Evolutionary conservation across 2,329 filamentous ascomycete species (phyloP), one percentile per base, ranked within the genome.

Genomic region (Paecilomyces formosus): DNA sequence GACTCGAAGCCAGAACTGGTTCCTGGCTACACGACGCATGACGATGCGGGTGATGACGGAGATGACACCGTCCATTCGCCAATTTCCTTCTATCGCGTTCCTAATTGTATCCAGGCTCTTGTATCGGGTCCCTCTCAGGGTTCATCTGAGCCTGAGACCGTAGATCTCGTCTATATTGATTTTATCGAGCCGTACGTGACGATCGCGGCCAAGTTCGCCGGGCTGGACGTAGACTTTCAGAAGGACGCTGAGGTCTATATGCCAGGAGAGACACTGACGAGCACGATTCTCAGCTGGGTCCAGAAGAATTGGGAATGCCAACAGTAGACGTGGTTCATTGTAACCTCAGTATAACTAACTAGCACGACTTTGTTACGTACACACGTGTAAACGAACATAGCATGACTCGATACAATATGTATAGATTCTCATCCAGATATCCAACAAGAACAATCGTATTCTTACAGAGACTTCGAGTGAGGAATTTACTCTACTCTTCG

Each of bases 101-200:
- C 94, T 6, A 97, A 97, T 72, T 90, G 87, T 71, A 84, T 99
- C 58, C 88, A 93, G 71, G 79, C 88, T 0, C 88, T 64, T 79
- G 74, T 95, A 65, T 81, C 86, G 26, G 15, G 54, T 21, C 59
- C 62, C 15, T 45, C 61, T 18, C 63, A 70, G 21, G 63, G 70
- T 7, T 76, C 71, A 0, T 68, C 70, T 5, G 78, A 83, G 15
- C 89, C 90, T 0, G 84, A 88, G 56, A 87, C 75, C 0, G 91
- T 99, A 0, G 93, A 97, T 71, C 72, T 99, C 7, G 86, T 97
- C 13, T 99, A 95, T 70, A 84, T 96, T 59, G 92, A 96, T 70
- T 99, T 97, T 72, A 86, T 97, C 35, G 83, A 94, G 74, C 86
- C 86, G 9, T 95, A 89, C 83, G 78, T 97, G 45, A 74, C 96